A percentile compares a stretch with the other conserved stretches of the same genome.
These are phyloP conservation scores for Diaporthe ilicicola DNA, from an alignment of 2,329 filamentous ascomycete species.

Conservation along the genomic window DNA sequence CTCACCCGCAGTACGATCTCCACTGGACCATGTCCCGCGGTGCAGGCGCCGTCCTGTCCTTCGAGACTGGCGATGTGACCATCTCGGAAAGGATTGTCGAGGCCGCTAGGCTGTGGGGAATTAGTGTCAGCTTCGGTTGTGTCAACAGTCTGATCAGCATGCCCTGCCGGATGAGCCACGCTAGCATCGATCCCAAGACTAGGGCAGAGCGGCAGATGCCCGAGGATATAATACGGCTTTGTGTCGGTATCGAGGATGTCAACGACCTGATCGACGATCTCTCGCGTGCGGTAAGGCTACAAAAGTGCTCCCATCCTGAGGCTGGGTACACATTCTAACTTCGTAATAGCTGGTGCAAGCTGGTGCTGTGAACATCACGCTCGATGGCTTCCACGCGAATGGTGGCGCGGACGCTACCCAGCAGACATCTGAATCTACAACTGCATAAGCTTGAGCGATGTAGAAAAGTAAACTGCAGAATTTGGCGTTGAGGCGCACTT, in stretches of 20 bases:
- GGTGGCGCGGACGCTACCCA: constrained; percentile 60
- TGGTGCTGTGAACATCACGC: constrained; percentile 85
- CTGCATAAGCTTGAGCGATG: neutral
- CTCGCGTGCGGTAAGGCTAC: constrained; percentile 81
- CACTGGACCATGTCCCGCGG: constrained; percentile 96
- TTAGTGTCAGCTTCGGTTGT: constrained; percentile 96
- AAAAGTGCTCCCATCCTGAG: neutral
- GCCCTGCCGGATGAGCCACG: constrained; percentile 99
- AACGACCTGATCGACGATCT: constrained; percentile 94
- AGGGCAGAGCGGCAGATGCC: constrained; percentile 89
- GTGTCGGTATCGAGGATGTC: constrained; percentile 94
- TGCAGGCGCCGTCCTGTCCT: constrained; percentile 91
- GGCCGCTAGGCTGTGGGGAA: constrained; percentile 89
- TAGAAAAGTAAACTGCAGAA: neutral
- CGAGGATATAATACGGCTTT: constrained; percentile 94
- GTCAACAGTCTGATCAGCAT: constrained; percentile 99
- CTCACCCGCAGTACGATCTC: constrained; percentile 94
- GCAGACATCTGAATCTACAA: constrained; percentile 35
- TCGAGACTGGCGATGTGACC: constrained; percentile 88
- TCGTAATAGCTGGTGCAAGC: constrained; percentile 81
- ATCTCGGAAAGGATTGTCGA: constrained; percentile 95
- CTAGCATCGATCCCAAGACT: constrained; percentile 96
- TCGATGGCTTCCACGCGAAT: constrained; percentile 80
- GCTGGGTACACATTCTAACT: neutral
- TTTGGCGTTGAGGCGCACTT: constrained; percentile 32